A percentile compares a stretch with the other conserved stretches of the same genome.
Conservation (phyloP, 441 rosid genomes). For the Arabidopsis hybrid region DNA sequence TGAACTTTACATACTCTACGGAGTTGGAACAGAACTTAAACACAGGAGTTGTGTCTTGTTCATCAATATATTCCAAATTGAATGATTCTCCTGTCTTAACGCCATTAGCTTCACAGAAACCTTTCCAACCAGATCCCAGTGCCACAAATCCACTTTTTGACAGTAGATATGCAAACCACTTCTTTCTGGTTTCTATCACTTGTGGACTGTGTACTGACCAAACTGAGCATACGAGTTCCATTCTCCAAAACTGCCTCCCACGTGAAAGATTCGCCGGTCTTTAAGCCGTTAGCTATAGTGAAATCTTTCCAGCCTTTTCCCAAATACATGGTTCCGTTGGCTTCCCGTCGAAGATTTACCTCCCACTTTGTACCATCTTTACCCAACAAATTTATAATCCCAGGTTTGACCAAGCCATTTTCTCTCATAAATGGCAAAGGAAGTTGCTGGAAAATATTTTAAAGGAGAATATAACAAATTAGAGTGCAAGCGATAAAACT, state of each 20-base stretch:
- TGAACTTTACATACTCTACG: not conserved
- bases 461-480: no score
- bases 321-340: not conserved
- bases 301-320: constrained; percentile 25
- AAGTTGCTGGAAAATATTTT: no score
- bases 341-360: no score
- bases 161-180: not conserved
- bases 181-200: not conserved
- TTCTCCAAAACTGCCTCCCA: no score
- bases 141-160: not conserved
- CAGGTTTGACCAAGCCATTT: no score
- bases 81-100: not conserved
- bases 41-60: not conserved
- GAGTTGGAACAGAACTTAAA: constrained; percentile 1
- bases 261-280: not conserved
- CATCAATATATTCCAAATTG: not conserved
- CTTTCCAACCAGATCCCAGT: not conserved
- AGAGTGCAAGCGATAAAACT: not conserved
- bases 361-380: no score
- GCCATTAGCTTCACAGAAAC: constrained; percentile 20
- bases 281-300: constrained; percentile 15
- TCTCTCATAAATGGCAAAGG: no score
- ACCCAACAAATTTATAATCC: no score
- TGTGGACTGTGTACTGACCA: no score
- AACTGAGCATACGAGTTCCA: no score